Evolutionary conservation across 345 rosid species (phyloP), one percentile per base, ranked within the genome.

Genomic region (Tarenaya hassleriana): DNA sequence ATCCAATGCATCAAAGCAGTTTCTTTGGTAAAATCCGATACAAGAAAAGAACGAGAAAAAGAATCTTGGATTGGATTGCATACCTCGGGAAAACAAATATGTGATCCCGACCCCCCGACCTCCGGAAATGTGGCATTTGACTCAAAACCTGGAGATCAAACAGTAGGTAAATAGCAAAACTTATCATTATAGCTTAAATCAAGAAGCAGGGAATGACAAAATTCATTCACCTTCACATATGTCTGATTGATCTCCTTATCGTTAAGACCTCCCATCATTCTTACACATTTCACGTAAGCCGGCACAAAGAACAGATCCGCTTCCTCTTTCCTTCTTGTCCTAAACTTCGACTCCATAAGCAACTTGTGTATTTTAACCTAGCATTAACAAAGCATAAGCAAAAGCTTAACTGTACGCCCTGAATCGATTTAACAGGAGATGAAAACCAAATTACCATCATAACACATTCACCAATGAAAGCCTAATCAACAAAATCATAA

Each of bases 281-380:
- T 75, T 12, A 92, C 87, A 66, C 98, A 92, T 56, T 85, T 92
- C 6, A 56, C 88, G 71, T 88, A 88, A 10, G 97, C 70, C 16
- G 98, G 98, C 55, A 92, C 98, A 34, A 92, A 92, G 82, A 92
- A 92, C 35, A 92, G 62, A 78, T 92, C 85, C 10, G 97, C 97
- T 46, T 88, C 88, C 19, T 80, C 95, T 69, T 85, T 88, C 57
- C 67, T 69, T 44, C 55, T 75, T 4, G 97, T 83, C n/a, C 88
- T 80, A 43, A 65, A 81, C 47, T 63, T 79, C 12, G 95, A 92
- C 62, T 85, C 58, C 37, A 81, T 34, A 34, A 88, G 66, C 59
- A 85, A 44, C 73, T 52, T 77, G 52, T 92, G 98, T 63, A 85
- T 78, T 55, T 92, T 92, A 55, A 88, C 98, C 98, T 88, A 60